Evolutionary conservation across 257 asterid species (phyloP).

Genomic region (Linaria vulgaris): DNA sequence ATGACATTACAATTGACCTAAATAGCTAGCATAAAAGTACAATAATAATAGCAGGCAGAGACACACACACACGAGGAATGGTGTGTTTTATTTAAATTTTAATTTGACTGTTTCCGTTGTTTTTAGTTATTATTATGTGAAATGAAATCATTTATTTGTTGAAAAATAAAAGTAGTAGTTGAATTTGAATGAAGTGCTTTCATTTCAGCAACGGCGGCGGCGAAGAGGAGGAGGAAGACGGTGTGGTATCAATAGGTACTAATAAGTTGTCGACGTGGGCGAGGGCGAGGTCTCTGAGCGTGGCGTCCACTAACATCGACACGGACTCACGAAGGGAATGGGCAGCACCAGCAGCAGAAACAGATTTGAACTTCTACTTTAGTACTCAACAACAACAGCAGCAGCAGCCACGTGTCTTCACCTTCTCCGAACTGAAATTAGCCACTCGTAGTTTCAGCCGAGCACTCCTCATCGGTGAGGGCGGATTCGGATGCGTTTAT

Average conservation of each 20-base stretch:
- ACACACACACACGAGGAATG: too few species aligned
- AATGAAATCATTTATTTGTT: too few species aligned
- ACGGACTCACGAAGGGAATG: slow-evolving; percentile 68
- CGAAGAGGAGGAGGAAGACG: slow-evolving; percentile 44
- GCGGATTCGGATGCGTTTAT: slow-evolving; percentile 91
- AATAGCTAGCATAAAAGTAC: too few species aligned
- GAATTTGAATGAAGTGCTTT: slow-evolving; percentile 68
- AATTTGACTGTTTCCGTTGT: too few species aligned
- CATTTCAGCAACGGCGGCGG: slow-evolving; percentile 60
- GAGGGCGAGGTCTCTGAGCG: slow-evolving; percentile 87
- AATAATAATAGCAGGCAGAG: too few species aligned
- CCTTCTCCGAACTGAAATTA: slow-evolving; percentile 65
- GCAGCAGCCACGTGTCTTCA: slow-evolving; percentile 70
- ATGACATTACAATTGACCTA: too few species aligned
- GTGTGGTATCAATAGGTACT: slow-evolving; percentile 30
- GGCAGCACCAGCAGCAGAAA: too few species aligned
- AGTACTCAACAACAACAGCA: too few species aligned
- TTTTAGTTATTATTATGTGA: too few species aligned
- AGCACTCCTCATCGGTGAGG: slow-evolving; percentile 74
- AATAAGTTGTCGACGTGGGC: slow-evolving; percentile 58
- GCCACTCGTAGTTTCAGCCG: slow-evolving; percentile 80
- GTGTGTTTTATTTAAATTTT: too few species aligned
- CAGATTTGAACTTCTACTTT: too few species aligned
- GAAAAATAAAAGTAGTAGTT: background rate
- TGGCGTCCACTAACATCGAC: slow-evolving; percentile 71